phyloP scores from a whole-genome alignment of 2,329 filamentous ascomycete species.

The Chaetomiaceae sp. region DNA sequence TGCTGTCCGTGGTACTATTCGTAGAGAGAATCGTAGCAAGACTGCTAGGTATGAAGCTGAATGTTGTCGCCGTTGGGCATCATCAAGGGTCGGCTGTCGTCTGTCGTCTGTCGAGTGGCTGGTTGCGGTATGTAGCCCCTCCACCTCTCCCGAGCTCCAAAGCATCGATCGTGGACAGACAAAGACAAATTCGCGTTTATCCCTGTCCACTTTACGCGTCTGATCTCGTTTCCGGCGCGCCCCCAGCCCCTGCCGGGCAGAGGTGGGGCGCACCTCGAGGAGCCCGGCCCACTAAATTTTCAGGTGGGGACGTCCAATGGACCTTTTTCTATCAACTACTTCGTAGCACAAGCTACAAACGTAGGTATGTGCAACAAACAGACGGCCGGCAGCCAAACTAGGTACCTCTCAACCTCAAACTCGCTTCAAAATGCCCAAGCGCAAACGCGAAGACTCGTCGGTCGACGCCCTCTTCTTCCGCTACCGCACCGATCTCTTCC shows the following conservation, averaged over 20 bases:
- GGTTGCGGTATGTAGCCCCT: slow-evolving; percentile 6
- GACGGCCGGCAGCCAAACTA: background rate
- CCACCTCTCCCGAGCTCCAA: slow-evolving; percentile 3
- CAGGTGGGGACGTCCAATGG: background rate
- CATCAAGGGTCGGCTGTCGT: background rate
- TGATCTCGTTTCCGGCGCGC: background rate
- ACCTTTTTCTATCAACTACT: background rate
- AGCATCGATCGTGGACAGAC: background rate
- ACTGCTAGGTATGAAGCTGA: background rate
- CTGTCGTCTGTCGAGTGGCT: slow-evolving; percentile 8
- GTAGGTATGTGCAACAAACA: too few species aligned
- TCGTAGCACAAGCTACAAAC: too few species aligned
- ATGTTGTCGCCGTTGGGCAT: slow-evolving; percentile 4
- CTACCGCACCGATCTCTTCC: slow-evolving; percentile 56
- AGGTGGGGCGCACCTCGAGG: background rate
- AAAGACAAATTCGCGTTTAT: slow-evolving; percentile 11
- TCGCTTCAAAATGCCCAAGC: slow-evolving; percentile 48
- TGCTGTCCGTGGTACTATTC: slow-evolving; percentile 6
- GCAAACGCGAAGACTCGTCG: slow-evolving; percentile 47
- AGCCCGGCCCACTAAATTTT: slow-evolving; percentile 13
- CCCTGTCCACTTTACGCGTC: slow-evolving; percentile 22
- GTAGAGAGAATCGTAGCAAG: background rate
- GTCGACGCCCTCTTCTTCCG: slow-evolving; percentile 50
- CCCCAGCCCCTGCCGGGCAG: background rate
- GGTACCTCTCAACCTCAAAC: background rate